Conservation (phyloP, 1,284 basidiomycete species). For the Sanghuangporus sanghuang region DNA sequence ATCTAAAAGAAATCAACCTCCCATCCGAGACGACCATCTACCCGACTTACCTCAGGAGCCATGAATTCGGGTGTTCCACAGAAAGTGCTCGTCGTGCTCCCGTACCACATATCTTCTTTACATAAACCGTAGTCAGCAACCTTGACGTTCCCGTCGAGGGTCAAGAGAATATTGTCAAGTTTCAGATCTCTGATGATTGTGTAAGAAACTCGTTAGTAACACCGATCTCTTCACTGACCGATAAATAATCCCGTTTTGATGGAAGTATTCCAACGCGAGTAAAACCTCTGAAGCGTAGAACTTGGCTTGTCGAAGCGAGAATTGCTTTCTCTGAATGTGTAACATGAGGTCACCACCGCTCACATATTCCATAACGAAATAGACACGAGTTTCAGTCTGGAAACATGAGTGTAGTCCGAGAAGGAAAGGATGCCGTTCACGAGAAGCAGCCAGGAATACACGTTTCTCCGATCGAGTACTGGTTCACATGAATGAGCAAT, state of each 20-base stretch:
- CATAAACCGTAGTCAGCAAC: conserved; percentile 99
- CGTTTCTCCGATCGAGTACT: conserved; percentile 99
- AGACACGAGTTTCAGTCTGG: conserved; percentile 97
- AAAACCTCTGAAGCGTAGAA: conserved; percentile 99
- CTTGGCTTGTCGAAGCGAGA: conserved; percentile 83
- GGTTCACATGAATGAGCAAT: conserved; percentile 12
- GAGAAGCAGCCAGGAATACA: conserved; percentile 93
- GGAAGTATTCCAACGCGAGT: conserved; percentile 97
- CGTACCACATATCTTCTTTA: conserved; percentile 99
- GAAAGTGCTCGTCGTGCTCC: conserved; percentile 97
- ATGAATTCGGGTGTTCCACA: conserved; percentile 99
- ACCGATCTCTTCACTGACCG: conserved; percentile 43
- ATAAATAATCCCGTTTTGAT: conserved; percentile 94
- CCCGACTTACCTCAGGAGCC: conserved; percentile 86
- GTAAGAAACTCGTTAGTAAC: not conserved
- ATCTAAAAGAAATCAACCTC: conserved; percentile 50
- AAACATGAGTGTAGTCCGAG: conserved; percentile 98
- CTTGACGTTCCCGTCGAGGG: conserved; percentile 96
- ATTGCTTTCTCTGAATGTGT: conserved; percentile 79
- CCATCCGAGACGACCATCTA: not conserved
- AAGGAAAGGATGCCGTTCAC: conserved; percentile 96
- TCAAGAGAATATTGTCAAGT: conserved; percentile 96
- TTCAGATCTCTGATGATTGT: conserved; percentile 77
- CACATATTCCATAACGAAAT: conserved; percentile 81
- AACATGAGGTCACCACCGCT: conserved; percentile 79